Conservation (phyloP, 2,329 filamentous ascomycete species). For the Aureobasidium vineae region DNA sequence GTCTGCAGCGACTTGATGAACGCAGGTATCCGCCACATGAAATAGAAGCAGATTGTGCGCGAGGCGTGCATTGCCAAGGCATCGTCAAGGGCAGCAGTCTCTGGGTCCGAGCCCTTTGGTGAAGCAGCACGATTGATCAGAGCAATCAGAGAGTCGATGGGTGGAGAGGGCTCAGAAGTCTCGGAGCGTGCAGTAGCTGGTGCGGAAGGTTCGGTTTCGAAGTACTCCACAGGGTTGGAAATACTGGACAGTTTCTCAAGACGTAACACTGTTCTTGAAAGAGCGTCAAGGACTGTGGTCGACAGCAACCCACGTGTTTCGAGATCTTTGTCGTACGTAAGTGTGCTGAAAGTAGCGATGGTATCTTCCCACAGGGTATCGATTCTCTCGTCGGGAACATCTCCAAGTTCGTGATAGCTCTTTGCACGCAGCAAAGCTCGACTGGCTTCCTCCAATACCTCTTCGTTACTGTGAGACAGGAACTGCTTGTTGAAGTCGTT, state of each 20-base stretch:
- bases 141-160: slow-evolving; percentile 68
- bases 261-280: slow-evolving; percentile 73
- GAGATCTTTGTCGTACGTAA: slow-evolving; percentile 68
- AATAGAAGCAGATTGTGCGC: slow-evolving; percentile 78
- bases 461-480: slow-evolving; percentile 82
- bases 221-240: slow-evolving; percentile 69
- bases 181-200: slow-evolving; percentile 38
- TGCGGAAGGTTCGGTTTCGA: slow-evolving; percentile 57
- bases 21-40: slow-evolving; percentile 81
- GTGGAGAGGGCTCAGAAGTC: slow-evolving; percentile 29
- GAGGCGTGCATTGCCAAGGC: slow-evolving; percentile 74
- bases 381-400: slow-evolving; percentile 77
- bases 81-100: slow-evolving; percentile 74
- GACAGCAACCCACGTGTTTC: slow-evolving; percentile 67
- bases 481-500: slow-evolving; percentile 96
- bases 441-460: slow-evolving; percentile 79
- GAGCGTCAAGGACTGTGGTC: slow-evolving; percentile 62
- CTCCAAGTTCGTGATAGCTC: slow-evolving; percentile 82
- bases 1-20: slow-evolving; percentile 47
- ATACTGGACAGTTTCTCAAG: slow-evolving; percentile 78
- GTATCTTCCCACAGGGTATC: slow-evolving; percentile 83
- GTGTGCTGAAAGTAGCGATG: slow-evolving; percentile 67
- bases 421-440: slow-evolving; percentile 80
- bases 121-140: slow-evolving; percentile 73
- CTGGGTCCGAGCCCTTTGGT: slow-evolving; percentile 46